Conservation (phyloP, 805 yeast species). For the Cyberlindnera xylosilytica region DNA sequence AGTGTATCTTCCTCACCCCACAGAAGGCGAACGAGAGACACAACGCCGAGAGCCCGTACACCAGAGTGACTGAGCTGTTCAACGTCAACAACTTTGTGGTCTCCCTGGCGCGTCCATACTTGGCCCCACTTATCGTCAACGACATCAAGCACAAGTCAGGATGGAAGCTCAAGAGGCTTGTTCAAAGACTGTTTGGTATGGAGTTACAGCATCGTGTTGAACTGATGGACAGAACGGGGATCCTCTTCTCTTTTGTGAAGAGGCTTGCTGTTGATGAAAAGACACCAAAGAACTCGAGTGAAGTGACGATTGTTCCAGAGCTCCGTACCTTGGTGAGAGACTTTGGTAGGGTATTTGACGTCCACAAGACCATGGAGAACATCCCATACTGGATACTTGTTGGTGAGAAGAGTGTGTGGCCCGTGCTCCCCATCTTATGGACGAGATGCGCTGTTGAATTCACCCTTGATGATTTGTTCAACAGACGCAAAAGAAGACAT, state of each 20-base stretch:
- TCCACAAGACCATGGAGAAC: conserved; percentile 78
- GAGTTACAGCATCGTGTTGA: conserved; percentile 84
- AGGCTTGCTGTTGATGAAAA: conserved; percentile 85
- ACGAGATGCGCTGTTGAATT: conserved; percentile 89
- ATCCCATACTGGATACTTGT: conserved; percentile 86
- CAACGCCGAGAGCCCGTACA: conserved; percentile 65
- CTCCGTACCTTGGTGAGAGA: conserved; percentile 50
- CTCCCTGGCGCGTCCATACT: conserved; percentile 88
- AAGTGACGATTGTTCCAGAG: conserved; percentile 89
- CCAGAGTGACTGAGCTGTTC: conserved; percentile 84
- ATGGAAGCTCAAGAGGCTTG: conserved; percentile 34
- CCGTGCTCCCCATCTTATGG: conserved; percentile 76
- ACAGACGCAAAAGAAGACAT: conserved; percentile 20
- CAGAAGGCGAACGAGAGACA: conserved; percentile 45
- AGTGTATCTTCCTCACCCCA: conserved; percentile 35
- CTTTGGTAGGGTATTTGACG: conserved; percentile 37
- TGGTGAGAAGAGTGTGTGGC: conserved; percentile 95
- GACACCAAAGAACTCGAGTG: conserved; percentile 75
- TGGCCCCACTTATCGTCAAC: conserved; percentile 84
- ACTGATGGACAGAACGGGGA: conserved; percentile 73
- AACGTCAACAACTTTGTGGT: conserved; percentile 93
- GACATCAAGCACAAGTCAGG: conserved; percentile 70
- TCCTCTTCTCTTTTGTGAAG: conserved; percentile 65
- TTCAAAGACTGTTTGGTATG: conserved; percentile 44
- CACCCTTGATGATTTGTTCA: conserved; percentile 70